Base-by-base conservation (phyloP, 2,329 filamentous ascomycete species). In the Decorospora gaudefroyi region DNA sequence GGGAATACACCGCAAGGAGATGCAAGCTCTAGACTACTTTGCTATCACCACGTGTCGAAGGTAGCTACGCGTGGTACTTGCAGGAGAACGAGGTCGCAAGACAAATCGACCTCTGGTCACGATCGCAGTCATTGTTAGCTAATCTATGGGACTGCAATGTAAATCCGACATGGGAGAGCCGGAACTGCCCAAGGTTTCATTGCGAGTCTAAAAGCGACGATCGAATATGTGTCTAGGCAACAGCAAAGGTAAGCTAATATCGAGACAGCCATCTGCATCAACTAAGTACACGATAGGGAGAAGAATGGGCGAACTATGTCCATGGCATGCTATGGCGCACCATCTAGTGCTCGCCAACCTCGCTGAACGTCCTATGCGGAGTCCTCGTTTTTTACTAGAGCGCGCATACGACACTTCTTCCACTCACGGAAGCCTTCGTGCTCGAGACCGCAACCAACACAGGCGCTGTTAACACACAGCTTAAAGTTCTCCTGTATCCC, bases 81-180 rank as follows among this genome's bases (percentile, higher is more conserved):
- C 55, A 62, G 36, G 44, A 49, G 4, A 62, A 59, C 15, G 7
- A 48, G 13, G 54, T 59, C 9, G 55, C 46, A 13, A 52, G 40
- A 44, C 44, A 31, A 3, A 36, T 52, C 48, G 4, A 18, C 47
- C 2, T 57, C 51, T 7, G 49, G 54, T 25, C 44, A 50, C 4
- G 48, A 53, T 6, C 45, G 51, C 40, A 28, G 49, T 2, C 53
- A 41, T 15, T 36, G 49, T 19, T 52, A 56, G 33, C 45, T 3
- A 36, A 59, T 16, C 32, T 48, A n/a, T 59, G 45, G 53, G 46
- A 44, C 13, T 54, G 41, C 17, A 46, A 33, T 12, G 26, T 32
- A 8, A 45, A 50, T 19, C 41, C 31, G 19, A 12, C 17, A 6
- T 52, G 38, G 17, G 17, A 42, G 57, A 5, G 35, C 51, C 22